Base-by-base conservation (phyloP, 139 green algal genomes). In the Nannochloris sp. region DNA sequence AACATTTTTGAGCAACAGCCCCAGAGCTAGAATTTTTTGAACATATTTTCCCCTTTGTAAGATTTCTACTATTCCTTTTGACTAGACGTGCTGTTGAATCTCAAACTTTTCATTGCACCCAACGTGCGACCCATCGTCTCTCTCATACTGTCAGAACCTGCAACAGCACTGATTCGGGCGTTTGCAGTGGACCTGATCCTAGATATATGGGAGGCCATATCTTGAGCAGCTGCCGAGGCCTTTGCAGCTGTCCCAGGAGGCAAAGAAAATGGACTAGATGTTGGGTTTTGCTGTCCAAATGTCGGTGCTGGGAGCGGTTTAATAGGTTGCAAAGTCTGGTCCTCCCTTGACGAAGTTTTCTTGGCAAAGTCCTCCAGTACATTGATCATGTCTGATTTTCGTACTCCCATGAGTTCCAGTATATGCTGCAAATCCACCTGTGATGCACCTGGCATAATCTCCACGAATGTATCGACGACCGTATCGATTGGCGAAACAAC, bases 381-480 rank as follows among this genome's bases (percentile, higher is more conserved):
- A 9, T 2, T 44, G 16, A 17, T 11, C 2, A 12, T 11, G 4
- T 59, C 67, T 17, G 4, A 26, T 12, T 33, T 9, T 26, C 4
- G 2, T 0, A 56, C 2, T 30, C 67, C 86, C 76, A 92, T 93
- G 43, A 93, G 72, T 40, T 93, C 86, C 4, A 86, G 60, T 12
- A 90, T 84, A 48, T 68, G 65, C 23, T 84, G 77, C 65, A 88
- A 93, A 61, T 91, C 84, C 2, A 66, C 63, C 29, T 77, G 36
- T 2, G 70, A 62, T 2, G 59, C 79, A 5, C 76, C 60, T 6
- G 86, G 79, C 49, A 92, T 67, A 33, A 93, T 79, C 56, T 85
- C 80, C 28, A 74, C 72, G 65, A 88, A 93, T 40, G 85, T 85
- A 63, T 91, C 79, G n/a, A 76, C 74, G 31, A 93, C 53, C 30